Evolutionary conservation across 495 filamentous ascomycete species (phyloP), one percentile per base, ranked within the genome.

Genomic region (Daldinia bambusicola): DNA sequence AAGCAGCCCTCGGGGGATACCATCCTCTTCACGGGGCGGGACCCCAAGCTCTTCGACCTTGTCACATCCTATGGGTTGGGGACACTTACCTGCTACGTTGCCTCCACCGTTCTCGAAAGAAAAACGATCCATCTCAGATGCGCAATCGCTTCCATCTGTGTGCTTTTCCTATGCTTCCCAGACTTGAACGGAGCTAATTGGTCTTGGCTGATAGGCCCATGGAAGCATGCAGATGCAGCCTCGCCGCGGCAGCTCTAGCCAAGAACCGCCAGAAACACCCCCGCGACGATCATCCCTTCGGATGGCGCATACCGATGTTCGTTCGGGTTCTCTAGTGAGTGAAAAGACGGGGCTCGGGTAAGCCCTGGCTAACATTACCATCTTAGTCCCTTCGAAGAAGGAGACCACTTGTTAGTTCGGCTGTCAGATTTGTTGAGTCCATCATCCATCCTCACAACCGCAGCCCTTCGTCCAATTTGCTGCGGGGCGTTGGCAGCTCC

Each of bases 81-180:
- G 53, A 22, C 74, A 74, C 53, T 67, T 75, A 56, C 74, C 72
- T 38, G 75, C 81, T 41, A 60, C 78, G 10, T 75, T 82, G 0
- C 82, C 80, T 26, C 77, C 76, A 8, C 81, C 82, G 9, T 81
- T 83, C 71, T 82, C 78, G 2, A 63, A 75, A 12, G 77, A 77
- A 2, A 81, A 53, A 84, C 84, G 56, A 83, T 84, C 20, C 77
- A 81, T 78, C 80, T 89, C 78, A 78, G 84, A 77, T 81, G 83
- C 51, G 76, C 85, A 65, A 77, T 81, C 75, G 83, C 83, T 62
- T 84, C 83, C 79, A 80, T 86, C 51, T 37, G 75, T 77, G n/a
- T 22, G 71, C 65, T 38, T 26, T 16, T 14, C 4, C 36, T 22
- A 41, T 41, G 55, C 16, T 18, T 51, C n/a, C 12, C 50, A 45